Evolutionary conservation across 306 rosid genomes (phyloP), one percentile per base, ranked within the genome.

Genomic region (Vigna radiata): DNA sequence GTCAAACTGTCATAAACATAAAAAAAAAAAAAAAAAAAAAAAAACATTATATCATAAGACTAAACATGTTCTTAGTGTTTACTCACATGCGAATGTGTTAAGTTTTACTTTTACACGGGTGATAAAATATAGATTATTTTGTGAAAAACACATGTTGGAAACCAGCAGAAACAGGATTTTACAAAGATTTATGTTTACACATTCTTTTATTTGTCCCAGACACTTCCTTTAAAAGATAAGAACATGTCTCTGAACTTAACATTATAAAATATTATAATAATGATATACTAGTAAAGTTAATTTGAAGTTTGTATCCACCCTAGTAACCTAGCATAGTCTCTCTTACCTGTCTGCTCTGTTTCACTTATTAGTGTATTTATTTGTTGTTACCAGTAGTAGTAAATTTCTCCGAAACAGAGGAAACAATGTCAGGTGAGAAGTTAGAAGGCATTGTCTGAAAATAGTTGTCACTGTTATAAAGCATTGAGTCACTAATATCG

Each of bases 301-400:
- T 71, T 70, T 63, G 16, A 39, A 63, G 17, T 53, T 73, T 73
- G 55, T 73, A 66, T 73, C 67, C 61, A 56, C 70, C 73, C 46
- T 48, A 14, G 25, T 68, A 56, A 65, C 73, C 46, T 48, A 14
- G 25, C 50, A 21, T 23, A 12, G 27, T 27, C 31, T 12, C 8
- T 68, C 66, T 72, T 60, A 58, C 46, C 10, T 23, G 23, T 54
- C 4, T 63, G 8, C 36, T 73, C 7, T 23, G 52, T 80, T 52
- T 76, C 29, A 59, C 39, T 68, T 23, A 46, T 17, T 37, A 48
- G 53, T 64, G 46, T 65, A 71, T 77, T 72, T 36, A 33, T 49
- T 52, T 37, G 68, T 73, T 70, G 39, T 17, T 55, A 44, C 56
- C 12, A 59, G 43, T 10, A 6, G 33, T 49, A 37, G 36, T 76